phyloP scores from a whole-genome alignment of 106 monocot genomes.

The Platanthera guangdongensis region DNA sequence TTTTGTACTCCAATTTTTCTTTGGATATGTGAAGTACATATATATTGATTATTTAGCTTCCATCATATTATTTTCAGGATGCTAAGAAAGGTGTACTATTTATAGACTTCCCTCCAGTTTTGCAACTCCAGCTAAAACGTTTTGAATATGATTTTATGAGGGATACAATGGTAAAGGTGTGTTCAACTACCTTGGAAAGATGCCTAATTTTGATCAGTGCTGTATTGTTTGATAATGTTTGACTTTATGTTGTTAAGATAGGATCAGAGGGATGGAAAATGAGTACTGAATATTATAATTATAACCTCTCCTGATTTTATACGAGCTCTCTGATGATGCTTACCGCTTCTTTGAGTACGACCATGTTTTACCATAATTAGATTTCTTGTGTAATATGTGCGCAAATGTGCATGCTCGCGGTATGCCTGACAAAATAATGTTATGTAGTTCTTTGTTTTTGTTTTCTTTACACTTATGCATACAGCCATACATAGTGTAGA shows the following conservation, averaged over 20 bases:
- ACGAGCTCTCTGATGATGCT: background rate
- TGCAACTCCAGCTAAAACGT: constrained; percentile 94
- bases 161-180: constrained; percentile 92
- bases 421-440: background rate
- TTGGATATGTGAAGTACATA: background rate
- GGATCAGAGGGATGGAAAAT: background rate
- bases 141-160: constrained; percentile 99
- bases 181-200: constrained; percentile 12
- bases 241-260: background rate
- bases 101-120: constrained; percentile 87
- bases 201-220: background rate
- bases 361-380: background rate
- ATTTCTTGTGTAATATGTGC: background rate
- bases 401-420: background rate
- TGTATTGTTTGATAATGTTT: background rate
- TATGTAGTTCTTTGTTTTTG: background rate
- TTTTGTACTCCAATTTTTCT: no score
- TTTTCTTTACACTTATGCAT: no score
- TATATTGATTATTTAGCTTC: background rate
- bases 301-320: background rate
- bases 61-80: constrained; percentile 49
- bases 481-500: no score
- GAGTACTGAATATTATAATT: background rate
- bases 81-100: constrained; percentile 92
- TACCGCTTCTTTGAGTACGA: background rate